Base-by-base conservation (phyloP, 2,329 filamentous ascomycete species). In the Bipolaris gigantea region DNA sequence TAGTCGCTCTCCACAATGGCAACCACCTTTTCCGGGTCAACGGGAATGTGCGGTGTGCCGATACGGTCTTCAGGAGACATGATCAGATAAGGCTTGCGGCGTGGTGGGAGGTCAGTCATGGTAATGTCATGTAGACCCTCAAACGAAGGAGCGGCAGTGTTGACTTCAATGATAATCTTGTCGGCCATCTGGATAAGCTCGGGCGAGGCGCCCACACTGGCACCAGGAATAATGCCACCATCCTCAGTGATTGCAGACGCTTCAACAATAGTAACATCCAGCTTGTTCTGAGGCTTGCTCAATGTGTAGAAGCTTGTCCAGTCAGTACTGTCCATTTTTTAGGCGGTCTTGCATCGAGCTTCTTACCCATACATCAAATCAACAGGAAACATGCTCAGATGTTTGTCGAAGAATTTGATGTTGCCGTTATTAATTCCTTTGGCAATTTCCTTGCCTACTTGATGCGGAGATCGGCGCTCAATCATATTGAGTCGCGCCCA, bases 401-500 rank as follows among this genome's bases (percentile, higher is more conserved):
- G 91, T 79, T 96, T 96, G 75, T 96, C 91, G 72, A 95, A 96
- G 77, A 96, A 96, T 59, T 93, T 86, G 77, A 96, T 96, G 63
- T 88, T 83, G 39, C 91, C 91, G 65, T 88, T 86, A 75, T 96
- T 96, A 77, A 96, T 95, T 9, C 91, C 91, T 79, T 90, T 93
- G 56, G 91, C 85, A 62, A 96, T 96, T 55, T 89, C 83, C 80
- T 95, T 96, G 71, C 91, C 91, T 56, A 96, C 91, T 73, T 96
- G 91, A 77, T 96, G 91, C 51, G 91, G 91, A 64, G 85, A 84
- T 52, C 91, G 84, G 53, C 90, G 83, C 78, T 93, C 88, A 67
- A 96, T 96, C 91, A 96, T 96, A 77, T 96, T 88, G 60, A 93
- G 79, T 4, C 79, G 76, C n/a, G 92, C 91, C 92, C 92, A 96